These are phyloP conservation scores for Suillus americanus DNA, from an alignment of 768 basidiomycete species.

Conservation along the genomic window DNA sequence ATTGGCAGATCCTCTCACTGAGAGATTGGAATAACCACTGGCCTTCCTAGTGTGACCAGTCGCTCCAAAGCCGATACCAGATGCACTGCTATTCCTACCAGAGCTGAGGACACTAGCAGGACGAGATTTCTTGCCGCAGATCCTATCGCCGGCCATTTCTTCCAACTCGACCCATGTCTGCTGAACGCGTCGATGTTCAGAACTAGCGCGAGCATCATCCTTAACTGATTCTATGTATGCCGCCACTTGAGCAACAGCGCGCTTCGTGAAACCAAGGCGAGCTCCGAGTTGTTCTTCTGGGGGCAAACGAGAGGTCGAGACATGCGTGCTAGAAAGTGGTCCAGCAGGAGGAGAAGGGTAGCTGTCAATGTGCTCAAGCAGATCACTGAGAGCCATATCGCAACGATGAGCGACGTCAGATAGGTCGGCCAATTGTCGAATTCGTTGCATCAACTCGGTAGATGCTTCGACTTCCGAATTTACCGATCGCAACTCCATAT, in stretches of 20 bases:
- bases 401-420: slow-evolving; percentile 49
- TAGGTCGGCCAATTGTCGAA: slow-evolving; percentile 58
- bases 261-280: slow-evolving; percentile 64
- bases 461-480: slow-evolving; percentile 57
- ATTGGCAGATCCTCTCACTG: slow-evolving; percentile 31
- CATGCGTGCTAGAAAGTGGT: slow-evolving; percentile 50
- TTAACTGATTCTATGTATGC: slow-evolving; percentile 41
- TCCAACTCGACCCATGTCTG: slow-evolving; percentile 82
- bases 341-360: slow-evolving; percentile 63
- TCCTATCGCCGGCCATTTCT: slow-evolving; percentile 75
- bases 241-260: slow-evolving; percentile 47
- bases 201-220: slow-evolving; percentile 58
- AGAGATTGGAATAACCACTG: slow-evolving; percentile 30
- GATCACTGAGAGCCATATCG: slow-evolving; percentile 78
- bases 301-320: slow-evolving; percentile 38
- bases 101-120: slow-evolving; percentile 68
- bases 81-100: slow-evolving; percentile 56
- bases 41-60: slow-evolving; percentile 23
- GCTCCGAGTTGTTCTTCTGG: slow-evolving; percentile 69
- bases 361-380: slow-evolving; percentile 84
- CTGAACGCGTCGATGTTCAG: slow-evolving; percentile 63
- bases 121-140: slow-evolving; percentile 61
- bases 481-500: slow-evolving; percentile 64
- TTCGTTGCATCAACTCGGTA: slow-evolving; percentile 44
- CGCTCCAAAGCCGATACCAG: slow-evolving; percentile 28